Percentiles rank a stretch among this genome's conserved stretches.
phyloP scores from a whole-genome alignment of 495 filamentous ascomycete species.

The Aspergillus nanangensis region DNA sequence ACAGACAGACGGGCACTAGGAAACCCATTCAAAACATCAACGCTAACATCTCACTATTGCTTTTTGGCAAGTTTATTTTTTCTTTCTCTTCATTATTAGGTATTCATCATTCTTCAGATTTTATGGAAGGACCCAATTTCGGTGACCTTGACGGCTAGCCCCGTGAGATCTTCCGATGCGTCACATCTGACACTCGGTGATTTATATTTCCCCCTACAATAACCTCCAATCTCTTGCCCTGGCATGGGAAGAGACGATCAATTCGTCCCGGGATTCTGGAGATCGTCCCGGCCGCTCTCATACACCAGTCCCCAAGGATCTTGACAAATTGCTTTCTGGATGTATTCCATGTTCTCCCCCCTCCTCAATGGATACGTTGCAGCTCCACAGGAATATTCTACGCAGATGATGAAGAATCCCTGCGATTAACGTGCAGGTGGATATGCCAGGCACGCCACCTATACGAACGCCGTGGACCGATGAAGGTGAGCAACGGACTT shows the following conservation, averaged over 20 bases:
- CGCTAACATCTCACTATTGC: neutral
- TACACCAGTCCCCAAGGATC: constrained; percentile 5
- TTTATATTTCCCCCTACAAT: constrained; percentile 3
- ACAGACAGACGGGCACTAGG: too few relatives aligned
- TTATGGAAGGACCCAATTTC: neutral
- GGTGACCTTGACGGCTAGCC: too few relatives aligned
- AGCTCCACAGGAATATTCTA: too few relatives aligned
- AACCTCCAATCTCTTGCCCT: constrained; percentile 9
- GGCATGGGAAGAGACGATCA: constrained; percentile 7
- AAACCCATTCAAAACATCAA: too few relatives aligned
- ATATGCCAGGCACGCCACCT: neutral
- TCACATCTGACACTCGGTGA: constrained; percentile 15
- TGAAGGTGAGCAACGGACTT: neutral
- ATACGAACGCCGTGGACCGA: neutral
- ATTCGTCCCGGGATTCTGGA: constrained; percentile 11
- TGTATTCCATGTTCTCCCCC: constrained; percentile 14
- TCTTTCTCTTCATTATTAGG: neutral
- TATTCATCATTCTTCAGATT: too few relatives aligned
- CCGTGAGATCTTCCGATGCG: constrained; percentile 8
- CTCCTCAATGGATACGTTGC: too few relatives aligned
- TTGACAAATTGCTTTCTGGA: constrained; percentile 20
- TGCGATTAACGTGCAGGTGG: neutral
- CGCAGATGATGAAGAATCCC: too few relatives aligned
- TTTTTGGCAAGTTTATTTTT: neutral
- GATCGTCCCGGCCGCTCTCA: constrained; percentile 13